Base-by-base conservation (phyloP, 768 basidiomycete genomes). In the Jaapia argillacea region DNA sequence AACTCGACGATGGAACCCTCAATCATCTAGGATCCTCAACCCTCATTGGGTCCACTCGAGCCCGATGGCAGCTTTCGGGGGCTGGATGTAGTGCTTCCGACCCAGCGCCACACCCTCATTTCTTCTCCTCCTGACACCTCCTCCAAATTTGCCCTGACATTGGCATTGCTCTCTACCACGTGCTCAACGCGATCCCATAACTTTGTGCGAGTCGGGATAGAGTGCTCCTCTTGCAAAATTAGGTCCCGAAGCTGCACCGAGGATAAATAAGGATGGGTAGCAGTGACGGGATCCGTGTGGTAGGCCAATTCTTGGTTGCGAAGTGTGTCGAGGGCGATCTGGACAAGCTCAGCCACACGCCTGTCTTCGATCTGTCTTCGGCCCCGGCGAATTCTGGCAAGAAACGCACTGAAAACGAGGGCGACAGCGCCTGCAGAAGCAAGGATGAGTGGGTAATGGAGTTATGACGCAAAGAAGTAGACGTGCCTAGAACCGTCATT, bases 21-120 rank as follows among this genome's bases (percentile, higher is more conserved):
- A n/a, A n/a, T n/a, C n/a, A n/a, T n/a, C n/a, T n/a, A n/a, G n/a
- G n/a, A n/a, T n/a, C n/a, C n/a, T n/a, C n/a, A n/a, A 10, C 7
- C 37, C 7, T 22, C 12, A 21, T 21, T 10, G 10, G 7, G 22
- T 6, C 10, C 7, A 21, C 37, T 12, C 21, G 20, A 7, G 13
- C 37, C 7, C 13, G 7, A 38, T 13, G 37, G 13, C 7, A 22
- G 20, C 20, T 6, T 38, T 16, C 36, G 36, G 36, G 46, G 40
- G 14, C 37, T 39, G 7, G 37, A 7, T 7, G 37, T 22, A 12
- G 37, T 22, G 44, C 63, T 63, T n/a, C 90, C 90, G 24, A 89
- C 77, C 91, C 91, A 94, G 45, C 83, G 67, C 91, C 91, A 94
- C 44, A 90, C 90, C 50, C 87, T 76, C 63, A 81, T 71, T 64